phyloP scores from a whole-genome alignment of 495 filamentous ascomycete species.

The Margaritispora aquatica region DNA sequence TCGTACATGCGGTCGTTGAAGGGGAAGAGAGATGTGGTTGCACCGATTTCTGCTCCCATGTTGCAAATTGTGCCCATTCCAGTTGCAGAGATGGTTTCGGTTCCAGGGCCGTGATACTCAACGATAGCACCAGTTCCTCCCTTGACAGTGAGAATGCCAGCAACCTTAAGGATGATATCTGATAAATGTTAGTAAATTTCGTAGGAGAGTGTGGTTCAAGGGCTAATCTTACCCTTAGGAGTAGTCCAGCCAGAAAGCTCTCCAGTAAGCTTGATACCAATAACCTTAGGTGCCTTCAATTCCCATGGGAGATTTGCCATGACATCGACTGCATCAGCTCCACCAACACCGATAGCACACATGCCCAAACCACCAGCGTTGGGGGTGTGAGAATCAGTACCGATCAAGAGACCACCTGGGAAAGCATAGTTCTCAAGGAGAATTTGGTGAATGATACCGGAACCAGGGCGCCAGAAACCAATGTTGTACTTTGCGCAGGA shows the following conservation, averaged over 20 bases:
- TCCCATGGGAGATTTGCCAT: slow-evolving; percentile 99
- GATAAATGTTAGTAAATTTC: slow-evolving; percentile 16
- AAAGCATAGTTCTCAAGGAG: slow-evolving; percentile 98
- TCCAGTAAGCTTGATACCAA: slow-evolving; percentile 92
- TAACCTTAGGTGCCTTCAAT: slow-evolving; percentile 94
- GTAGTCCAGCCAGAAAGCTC: slow-evolving; percentile 88
- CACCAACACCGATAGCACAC: slow-evolving; percentile 95
- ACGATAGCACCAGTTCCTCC: slow-evolving; percentile 96
- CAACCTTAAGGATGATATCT: slow-evolving; percentile 98
- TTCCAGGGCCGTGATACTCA: slow-evolving; percentile 83
- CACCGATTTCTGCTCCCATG: slow-evolving; percentile 88
- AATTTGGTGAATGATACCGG: slow-evolving; percentile 99
- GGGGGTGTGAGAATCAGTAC: slow-evolving; percentile 97
- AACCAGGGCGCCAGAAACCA: slow-evolving; percentile 98
- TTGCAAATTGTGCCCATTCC: slow-evolving; percentile 69
- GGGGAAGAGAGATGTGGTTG: slow-evolving; percentile 96
- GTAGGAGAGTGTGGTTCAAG: background rate
- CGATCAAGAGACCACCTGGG: slow-evolving; percentile 96
- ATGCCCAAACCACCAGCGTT: slow-evolving; percentile 97
- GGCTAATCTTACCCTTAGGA: slow-evolving; percentile 60
- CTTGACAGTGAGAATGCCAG: slow-evolving; percentile 95
- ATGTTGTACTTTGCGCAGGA: slow-evolving; percentile 99
- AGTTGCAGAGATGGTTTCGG: slow-evolving; percentile 55
- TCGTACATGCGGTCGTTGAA: slow-evolving; percentile 98
- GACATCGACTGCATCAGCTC: slow-evolving; percentile 97